phyloP scores from a whole-genome alignment of 805 yeast genomes.

The Grigorovia transvaalensis region DNA sequence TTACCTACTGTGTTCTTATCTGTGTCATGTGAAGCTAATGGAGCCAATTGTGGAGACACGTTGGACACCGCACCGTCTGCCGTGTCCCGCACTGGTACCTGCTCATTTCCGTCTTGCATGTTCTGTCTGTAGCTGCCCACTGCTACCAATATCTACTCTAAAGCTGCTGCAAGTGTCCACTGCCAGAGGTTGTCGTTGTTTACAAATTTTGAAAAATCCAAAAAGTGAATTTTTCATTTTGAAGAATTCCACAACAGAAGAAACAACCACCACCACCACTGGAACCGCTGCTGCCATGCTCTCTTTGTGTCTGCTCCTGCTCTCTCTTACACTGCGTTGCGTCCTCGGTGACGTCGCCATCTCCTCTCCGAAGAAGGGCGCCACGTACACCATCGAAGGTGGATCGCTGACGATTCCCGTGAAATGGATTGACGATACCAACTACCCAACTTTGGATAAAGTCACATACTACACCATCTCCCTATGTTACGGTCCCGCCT shows the following conservation, averaged over 20 bases:
- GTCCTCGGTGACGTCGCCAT: constrained; percentile 21
- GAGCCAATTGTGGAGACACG: too few relatives aligned
- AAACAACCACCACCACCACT: not conserved
- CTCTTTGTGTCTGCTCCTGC: not conserved
- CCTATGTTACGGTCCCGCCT: constrained; percentile 61
- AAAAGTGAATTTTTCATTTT: too few relatives aligned
- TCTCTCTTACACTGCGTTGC: not conserved
- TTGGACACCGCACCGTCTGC: too few relatives aligned
- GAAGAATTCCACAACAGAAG: not conserved
- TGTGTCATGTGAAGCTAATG: too few relatives aligned
- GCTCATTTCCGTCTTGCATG: too few relatives aligned
- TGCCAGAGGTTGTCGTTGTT: too few relatives aligned
- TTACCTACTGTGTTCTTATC: not conserved
- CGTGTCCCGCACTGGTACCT: too few relatives aligned
- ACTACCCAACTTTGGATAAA: constrained; percentile 35
- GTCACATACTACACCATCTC: constrained; percentile 39
- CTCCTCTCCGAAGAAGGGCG: constrained; percentile 16
- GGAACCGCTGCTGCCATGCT: not conserved
- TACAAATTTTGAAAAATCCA: not conserved
- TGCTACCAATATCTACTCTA: too few relatives aligned
- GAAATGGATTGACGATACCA: constrained; percentile 50
- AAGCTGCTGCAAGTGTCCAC: too few relatives aligned
- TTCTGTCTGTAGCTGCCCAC: too few relatives aligned
- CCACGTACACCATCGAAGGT: constrained; percentile 15
- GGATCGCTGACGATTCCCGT: constrained; percentile 24